A percentile compares a stretch with the other conserved stretches of the same genome.
Evolutionary conservation across 352 stramenopile genomes (phyloP).

Genomic region (Pythium grandisporangium): DNA sequence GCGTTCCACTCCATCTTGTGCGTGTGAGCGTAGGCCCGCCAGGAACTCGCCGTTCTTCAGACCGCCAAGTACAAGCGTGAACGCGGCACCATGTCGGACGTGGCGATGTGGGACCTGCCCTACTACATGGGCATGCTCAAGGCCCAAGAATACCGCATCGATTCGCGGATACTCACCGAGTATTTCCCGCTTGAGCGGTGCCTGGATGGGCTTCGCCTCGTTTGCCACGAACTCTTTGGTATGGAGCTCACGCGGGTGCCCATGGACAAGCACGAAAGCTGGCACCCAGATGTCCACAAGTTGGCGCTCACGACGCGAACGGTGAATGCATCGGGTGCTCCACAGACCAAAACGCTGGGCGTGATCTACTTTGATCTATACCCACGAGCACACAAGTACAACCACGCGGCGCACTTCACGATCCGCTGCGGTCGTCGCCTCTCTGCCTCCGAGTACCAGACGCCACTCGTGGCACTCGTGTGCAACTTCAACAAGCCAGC

Average conservation of each 20-base stretch:
- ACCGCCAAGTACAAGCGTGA: constrained; percentile 57
- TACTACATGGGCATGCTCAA: constrained; percentile 91
- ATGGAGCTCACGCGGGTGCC: constrained; percentile 76
- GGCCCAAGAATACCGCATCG: constrained; percentile 56
- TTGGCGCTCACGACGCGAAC: constrained; percentile 72
- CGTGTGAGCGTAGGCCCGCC: constrained; percentile 20
- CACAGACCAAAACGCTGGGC: constrained; percentile 58
- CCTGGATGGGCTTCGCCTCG: constrained; percentile 82
- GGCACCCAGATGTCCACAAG: constrained; percentile 86
- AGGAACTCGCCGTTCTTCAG: constrained; percentile 49
- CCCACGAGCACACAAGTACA: constrained; percentile 81
- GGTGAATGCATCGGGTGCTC: too few species aligned
- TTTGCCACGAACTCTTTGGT: constrained; percentile 88
- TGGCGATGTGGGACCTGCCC: constrained; percentile 93
- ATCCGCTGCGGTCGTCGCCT: constrained; percentile 89
- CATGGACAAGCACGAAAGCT: constrained; percentile 81
- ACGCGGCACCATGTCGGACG: constrained; percentile 11
- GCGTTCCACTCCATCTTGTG: neutral
- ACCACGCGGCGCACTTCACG: constrained; percentile 92
- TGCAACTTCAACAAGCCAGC: constrained; percentile 85
- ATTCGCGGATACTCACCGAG: constrained; percentile 65
- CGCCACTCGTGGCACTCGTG: constrained; percentile 92
- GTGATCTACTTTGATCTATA: constrained; percentile 96
- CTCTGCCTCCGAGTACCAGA: constrained; percentile 73
- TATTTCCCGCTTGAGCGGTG: constrained; percentile 92